phyloP scores from a whole-genome alignment of 306 rosid species.

The Crotalaria pallida region DNA sequence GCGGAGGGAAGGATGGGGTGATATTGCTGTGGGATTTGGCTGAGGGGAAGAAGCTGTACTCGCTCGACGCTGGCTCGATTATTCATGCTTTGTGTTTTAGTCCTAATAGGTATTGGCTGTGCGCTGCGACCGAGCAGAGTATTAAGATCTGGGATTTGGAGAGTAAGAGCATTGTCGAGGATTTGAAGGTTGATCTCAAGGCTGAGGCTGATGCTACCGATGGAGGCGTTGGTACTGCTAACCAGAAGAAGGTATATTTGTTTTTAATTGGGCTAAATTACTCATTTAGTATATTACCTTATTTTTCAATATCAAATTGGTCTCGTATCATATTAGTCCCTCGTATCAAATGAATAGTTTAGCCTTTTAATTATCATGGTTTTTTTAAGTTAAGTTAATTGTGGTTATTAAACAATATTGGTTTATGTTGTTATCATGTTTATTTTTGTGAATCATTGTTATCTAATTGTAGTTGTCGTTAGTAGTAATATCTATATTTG shows the following conservation, averaged over 20 bases:
- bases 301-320: no score
- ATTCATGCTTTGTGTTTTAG: constrained; percentile 89
- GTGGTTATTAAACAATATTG: no score
- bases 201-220: constrained; percentile 61
- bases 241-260: constrained; percentile 67
- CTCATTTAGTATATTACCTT: no score
- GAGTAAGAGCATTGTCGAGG: constrained; percentile 92
- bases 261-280: no score
- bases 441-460: no score
- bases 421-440: no score
- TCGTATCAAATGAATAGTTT: no score
- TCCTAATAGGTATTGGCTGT: constrained; percentile 97
- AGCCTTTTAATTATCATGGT: no score
- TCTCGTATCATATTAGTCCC: no score
- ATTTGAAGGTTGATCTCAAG: constrained; percentile 83
- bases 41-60: constrained; percentile 84
- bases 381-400: no score
- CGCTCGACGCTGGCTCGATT: constrained; percentile 76
- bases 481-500: no score
- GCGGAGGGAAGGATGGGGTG: constrained; percentile 92
- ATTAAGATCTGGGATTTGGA: constrained; percentile 99
- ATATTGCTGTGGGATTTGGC: constrained; percentile 94
- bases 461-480: no score
- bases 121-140: constrained; percentile 92
- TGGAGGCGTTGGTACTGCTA: constrained; percentile 34